A percentile compares a stretch with the other conserved stretches of the same genome.
Conservation (phyloP, 2,329 filamentous ascomycete genomes). For the Metarhizium sp. region DNA sequence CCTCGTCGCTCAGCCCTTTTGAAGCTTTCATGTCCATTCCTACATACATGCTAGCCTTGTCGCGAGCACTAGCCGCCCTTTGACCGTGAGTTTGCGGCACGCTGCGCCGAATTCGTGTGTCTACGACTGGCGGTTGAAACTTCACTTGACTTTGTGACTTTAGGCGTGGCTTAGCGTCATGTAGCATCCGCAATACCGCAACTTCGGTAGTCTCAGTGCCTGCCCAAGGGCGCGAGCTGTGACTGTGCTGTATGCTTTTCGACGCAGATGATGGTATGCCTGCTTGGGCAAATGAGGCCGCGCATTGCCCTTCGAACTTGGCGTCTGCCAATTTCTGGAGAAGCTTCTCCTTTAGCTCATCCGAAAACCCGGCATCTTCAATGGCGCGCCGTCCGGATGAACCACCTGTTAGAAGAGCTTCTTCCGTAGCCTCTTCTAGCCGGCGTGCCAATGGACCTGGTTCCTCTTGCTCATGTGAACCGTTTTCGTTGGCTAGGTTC, state of each 20-base stretch:
- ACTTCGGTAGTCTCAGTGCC: conserved; percentile 69
- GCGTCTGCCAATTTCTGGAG: conserved; percentile 47
- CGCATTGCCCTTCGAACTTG: conserved; percentile 42
- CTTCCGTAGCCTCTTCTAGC: conserved; percentile 53
- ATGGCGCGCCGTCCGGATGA: conserved; percentile 48
- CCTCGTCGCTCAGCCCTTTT: conserved; percentile 54
- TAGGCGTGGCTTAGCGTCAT: conserved; percentile 69
- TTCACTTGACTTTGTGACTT: conserved; percentile 37
- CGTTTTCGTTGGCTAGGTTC: background rate
- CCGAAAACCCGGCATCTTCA: conserved; percentile 54
- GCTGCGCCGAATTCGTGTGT: conserved; percentile 38
- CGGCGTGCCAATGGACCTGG: conserved; percentile 44
- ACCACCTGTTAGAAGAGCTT: conserved; percentile 50
- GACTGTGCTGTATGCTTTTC: conserved; percentile 49
- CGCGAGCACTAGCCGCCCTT: conserved; percentile 44
- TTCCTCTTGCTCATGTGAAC: conserved; percentile 7
- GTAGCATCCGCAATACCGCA: conserved; percentile 72
- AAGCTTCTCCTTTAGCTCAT: conserved; percentile 50
- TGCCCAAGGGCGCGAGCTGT: conserved; percentile 63
- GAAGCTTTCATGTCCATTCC: conserved; percentile 35
- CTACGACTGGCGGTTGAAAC: conserved; percentile 37
- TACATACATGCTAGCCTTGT: conserved; percentile 45
- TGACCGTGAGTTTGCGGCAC: conserved; percentile 32
- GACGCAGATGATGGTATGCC: conserved; percentile 46
- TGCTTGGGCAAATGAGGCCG: conserved; percentile 37